phyloP scores from a whole-genome alignment of 257 asterid species.

The Gynochthodes officinalis region DNA sequence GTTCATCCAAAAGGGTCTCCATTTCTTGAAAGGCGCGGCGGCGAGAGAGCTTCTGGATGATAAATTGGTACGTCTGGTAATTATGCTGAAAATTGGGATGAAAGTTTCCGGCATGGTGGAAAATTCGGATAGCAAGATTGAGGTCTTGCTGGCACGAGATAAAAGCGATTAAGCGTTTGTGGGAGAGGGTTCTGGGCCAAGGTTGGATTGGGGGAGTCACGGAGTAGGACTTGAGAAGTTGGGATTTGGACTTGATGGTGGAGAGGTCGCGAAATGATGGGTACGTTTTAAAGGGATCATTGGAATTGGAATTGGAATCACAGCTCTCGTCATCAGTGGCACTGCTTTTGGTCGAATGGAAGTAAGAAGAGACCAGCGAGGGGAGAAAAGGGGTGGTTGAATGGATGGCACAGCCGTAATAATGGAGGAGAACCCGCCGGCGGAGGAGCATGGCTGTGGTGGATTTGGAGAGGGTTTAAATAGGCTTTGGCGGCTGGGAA shows the following conservation, averaged over 20 bases:
- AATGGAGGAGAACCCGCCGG: not conserved
- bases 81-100: conserved; percentile 63
- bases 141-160: conserved; percentile 57
- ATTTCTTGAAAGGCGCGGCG: conserved; percentile 58
- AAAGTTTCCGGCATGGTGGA: conserved; percentile 62
- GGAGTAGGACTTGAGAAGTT: conserved; percentile 53
- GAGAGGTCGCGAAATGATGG: conserved; percentile 37
- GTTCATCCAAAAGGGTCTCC: conserved; percentile 43
- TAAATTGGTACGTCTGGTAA: conserved; percentile 63
- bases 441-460: not conserved
- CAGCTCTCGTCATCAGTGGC: not conserved
- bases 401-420: not conserved
- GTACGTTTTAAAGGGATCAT: conserved; percentile 25
- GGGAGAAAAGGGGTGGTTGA: not conserved
- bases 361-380: conserved; percentile 1
- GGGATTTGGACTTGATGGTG: conserved; percentile 46
- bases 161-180: conserved; percentile 53
- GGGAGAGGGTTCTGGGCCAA: conserved; percentile 70
- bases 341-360: conserved; percentile 32
- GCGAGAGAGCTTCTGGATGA: conserved; percentile 69
- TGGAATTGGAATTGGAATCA: not conserved
- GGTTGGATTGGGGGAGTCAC: conserved; percentile 85
- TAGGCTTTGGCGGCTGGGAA: not conserved
- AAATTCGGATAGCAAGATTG: conserved; percentile 72
- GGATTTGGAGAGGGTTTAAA: not conserved